Evolutionary conservation across 768 basidiomycete genomes (phyloP).

Genomic region (Tylopilus intermedius): DNA sequence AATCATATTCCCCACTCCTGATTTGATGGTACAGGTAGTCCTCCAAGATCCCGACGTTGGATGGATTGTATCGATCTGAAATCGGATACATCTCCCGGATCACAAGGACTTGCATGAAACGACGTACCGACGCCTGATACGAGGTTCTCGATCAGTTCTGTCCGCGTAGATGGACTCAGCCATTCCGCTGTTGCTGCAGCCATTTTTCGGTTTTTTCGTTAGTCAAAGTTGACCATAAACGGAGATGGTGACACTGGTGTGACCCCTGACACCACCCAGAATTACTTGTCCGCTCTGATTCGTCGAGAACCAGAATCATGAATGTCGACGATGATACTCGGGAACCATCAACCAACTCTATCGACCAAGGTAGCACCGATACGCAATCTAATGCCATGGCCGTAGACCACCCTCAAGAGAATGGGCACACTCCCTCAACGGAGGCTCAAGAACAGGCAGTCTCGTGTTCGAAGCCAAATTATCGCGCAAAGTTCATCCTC

Average conservation of each 20-base stretch:
- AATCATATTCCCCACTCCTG: constrained; percentile 86
- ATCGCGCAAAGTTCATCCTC: constrained; percentile 56
- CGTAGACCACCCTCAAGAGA: constrained; percentile 5
- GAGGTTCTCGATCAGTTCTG: constrained; percentile 85
- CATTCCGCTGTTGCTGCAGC: constrained; percentile 49
- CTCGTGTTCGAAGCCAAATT: constrained; percentile 38
- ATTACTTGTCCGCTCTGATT: neutral
- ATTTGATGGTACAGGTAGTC: constrained; percentile 97
- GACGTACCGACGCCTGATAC: constrained; percentile 83
- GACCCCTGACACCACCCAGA: neutral
- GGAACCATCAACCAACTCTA: neutral
- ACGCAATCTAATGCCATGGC: constrained; percentile 10
- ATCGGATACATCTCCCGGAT: constrained; percentile 1
- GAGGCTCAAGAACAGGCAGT: constrained; percentile 3
- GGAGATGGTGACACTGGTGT: neutral
- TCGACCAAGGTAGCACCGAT: neutral
- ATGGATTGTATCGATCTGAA: constrained; percentile 94
- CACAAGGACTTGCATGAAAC: neutral
- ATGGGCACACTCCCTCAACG: neutral
- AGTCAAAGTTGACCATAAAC: neutral
- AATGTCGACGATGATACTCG: constrained; percentile 9
- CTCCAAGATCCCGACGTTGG: constrained; percentile 88
- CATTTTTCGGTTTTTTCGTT: constrained; percentile 18
- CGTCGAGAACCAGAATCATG: constrained; percentile 5
- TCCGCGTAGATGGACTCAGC: constrained; percentile 71